A percentile compares a stretch with the other conserved stretches of the same genome.
Conservation (phyloP, 306 rosid genomes). For the Crataegus laevigata region DNA sequence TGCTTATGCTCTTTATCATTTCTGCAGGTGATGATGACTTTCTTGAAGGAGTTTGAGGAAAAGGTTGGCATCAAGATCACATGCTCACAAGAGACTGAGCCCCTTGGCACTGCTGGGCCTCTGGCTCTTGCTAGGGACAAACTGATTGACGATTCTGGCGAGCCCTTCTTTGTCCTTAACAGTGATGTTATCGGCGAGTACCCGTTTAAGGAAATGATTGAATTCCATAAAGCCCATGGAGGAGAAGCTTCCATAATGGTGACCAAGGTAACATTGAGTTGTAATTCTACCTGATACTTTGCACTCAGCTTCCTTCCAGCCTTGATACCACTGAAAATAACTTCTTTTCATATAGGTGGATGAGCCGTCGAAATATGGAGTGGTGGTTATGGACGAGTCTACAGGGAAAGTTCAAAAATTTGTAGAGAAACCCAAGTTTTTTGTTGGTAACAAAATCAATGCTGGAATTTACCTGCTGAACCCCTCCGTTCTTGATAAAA, state of each 20-base stretch:
- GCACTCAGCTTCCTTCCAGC: not conserved
- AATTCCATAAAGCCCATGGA: constrained; percentile 85
- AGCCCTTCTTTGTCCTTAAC: constrained; percentile 96
- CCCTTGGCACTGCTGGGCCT: constrained; percentile 97
- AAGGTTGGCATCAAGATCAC: constrained; percentile 92
- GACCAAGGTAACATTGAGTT: constrained; percentile 60
- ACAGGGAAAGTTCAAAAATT: constrained; percentile 90
- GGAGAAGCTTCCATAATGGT: constrained; percentile 99
- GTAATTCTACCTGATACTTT: not conserved
- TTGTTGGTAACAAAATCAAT: constrained; percentile 98
- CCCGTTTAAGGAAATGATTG: constrained; percentile 86
- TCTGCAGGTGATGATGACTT: constrained; percentile 86
- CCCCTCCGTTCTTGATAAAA: constrained; percentile 85
- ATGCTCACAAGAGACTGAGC: constrained; percentile 99
- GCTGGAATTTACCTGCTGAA: constrained; percentile 90
- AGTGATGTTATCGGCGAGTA: constrained; percentile 97
- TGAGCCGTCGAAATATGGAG: constrained; percentile 98
- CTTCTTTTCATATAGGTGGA: constrained; percentile 64
- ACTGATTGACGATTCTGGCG: constrained; percentile 70
- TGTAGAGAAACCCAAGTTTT: constrained; percentile 93
- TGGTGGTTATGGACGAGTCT: constrained; percentile 81
- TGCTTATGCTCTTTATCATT: constrained; percentile 15
- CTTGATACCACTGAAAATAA: constrained; percentile 4
- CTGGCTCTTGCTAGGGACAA: constrained; percentile 98
- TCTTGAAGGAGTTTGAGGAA: constrained; percentile 85